Percentiles rank a stretch among this genome's conserved stretches.
Conservation (phyloP, 2,329 filamentous ascomycete species). For the Neobulgaria alba region DNA sequence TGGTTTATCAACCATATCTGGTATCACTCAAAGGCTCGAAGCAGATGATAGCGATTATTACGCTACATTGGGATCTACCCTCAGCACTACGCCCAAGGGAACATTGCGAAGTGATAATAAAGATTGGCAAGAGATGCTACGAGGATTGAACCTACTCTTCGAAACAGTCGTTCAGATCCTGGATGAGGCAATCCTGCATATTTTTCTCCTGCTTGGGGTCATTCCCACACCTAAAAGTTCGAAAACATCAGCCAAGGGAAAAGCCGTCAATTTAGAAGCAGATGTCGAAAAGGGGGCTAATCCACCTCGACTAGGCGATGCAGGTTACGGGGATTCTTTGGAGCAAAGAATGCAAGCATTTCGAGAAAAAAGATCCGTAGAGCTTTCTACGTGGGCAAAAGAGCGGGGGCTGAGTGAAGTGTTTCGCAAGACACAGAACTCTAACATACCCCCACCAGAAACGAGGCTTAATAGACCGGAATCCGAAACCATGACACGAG, state of each 20-base stretch:
- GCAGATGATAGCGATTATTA: conserved; percentile 29
- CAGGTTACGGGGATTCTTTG: conserved; percentile 34
- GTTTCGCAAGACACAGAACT: conserved; percentile 8
- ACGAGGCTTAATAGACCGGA: conserved; percentile 38
- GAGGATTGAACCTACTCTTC: conserved; percentile 56
- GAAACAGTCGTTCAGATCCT: conserved; percentile 51
- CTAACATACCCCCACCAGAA: conserved; percentile 1
- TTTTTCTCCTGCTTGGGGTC: conserved; percentile 41
- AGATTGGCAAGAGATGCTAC: conserved; percentile 62
- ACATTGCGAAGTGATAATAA: conserved; percentile 33
- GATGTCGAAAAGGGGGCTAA: conserved; percentile 44
- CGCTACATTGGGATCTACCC: conserved; percentile 1
- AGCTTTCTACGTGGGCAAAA: conserved; percentile 40
- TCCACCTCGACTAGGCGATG: conserved; percentile 44
- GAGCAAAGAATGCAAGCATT: conserved; percentile 45
- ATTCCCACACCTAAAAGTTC: conserved; percentile 31
- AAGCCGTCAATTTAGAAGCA: conserved; percentile 20
- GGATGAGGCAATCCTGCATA: conserved; percentile 39
- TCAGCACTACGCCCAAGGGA: not conserved
- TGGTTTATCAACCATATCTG: conserved; percentile 59
- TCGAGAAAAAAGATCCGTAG: conserved; percentile 39
- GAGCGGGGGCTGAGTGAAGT: conserved; percentile 30
- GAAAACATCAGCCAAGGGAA: conserved; percentile 27
- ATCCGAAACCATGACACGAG: conserved; percentile 27
- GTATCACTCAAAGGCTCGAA: conserved; percentile 59